Conservation (phyloP, 1,284 basidiomycete species). For the Acaromyces ingoldii region DNA sequence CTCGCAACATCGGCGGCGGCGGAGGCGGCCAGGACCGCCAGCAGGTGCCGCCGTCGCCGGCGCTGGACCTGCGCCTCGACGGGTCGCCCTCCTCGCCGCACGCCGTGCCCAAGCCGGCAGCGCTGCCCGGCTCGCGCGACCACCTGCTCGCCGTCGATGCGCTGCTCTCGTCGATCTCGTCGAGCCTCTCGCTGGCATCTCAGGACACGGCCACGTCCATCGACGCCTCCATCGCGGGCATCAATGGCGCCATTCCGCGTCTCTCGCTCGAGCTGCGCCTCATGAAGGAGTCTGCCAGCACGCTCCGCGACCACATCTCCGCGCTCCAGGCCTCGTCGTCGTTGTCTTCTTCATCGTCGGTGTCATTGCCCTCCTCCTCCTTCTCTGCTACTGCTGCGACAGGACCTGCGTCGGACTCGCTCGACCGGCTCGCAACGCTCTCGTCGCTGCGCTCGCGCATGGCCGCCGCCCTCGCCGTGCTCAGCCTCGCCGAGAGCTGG, state of each 20-base stretch:
- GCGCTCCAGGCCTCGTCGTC: not conserved
- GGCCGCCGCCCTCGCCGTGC: constrained; percentile 20
- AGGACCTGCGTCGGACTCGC: not conserved
- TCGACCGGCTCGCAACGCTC: constrained; percentile 2
- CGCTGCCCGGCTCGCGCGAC: too few species aligned
- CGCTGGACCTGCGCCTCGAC: too few species aligned
- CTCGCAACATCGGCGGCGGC: too few species aligned
- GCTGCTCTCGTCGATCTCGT: not conserved
- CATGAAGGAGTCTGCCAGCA: constrained; percentile 1
- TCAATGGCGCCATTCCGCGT: not conserved
- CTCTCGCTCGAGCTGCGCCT: not conserved
- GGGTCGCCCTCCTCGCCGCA: too few species aligned
- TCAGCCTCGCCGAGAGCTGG: constrained; percentile 35
- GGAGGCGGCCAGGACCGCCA: too few species aligned
- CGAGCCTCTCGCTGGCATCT: not conserved
- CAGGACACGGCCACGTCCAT: not conserved
- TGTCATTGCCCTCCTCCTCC: too few species aligned
- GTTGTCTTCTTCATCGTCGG: not conserved
- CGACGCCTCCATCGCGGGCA: not conserved
- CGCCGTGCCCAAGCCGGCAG: too few species aligned
- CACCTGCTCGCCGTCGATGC: not conserved
- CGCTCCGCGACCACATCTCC: not conserved
- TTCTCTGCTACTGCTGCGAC: too few species aligned
- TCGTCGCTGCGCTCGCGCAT: constrained; percentile 6
- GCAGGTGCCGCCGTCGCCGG: too few species aligned